phyloP scores from a whole-genome alignment of 1,284 basidiomycete genomes.

The Heterobasidion parviporum region DNA sequence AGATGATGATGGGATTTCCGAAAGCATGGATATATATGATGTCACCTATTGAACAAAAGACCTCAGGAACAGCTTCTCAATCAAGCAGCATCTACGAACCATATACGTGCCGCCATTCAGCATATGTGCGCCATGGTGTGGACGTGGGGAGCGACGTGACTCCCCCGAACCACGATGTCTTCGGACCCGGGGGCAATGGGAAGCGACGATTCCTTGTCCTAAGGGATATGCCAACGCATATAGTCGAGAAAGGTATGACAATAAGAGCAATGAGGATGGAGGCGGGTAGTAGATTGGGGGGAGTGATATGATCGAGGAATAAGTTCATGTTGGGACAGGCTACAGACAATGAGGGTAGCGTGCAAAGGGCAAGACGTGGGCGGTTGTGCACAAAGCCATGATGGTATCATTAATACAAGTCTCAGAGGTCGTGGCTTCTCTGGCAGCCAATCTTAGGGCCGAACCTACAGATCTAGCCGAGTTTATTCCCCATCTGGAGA shows the following conservation, averaged over 20 bases:
- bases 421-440: too few species aligned
- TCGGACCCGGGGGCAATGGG: background rate
- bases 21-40: slow-evolving; percentile 37
- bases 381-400: too few species aligned
- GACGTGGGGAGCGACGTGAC: background rate
- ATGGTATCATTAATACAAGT: too few species aligned
- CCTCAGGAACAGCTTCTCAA: too few species aligned
- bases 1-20: slow-evolving; percentile 37
- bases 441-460: too few species aligned
- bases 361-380: too few species aligned
- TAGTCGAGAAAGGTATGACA: background rate
- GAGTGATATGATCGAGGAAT: background rate
- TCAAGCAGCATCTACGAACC: background rate
- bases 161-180: background rate
- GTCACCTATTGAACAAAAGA: slow-evolving; percentile 26
- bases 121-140: background rate
- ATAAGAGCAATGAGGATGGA: background rate
- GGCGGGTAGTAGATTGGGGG: background rate
- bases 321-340: too few species aligned
- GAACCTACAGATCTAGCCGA: background rate
- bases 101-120: background rate
- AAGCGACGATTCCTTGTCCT: background rate
- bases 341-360: too few species aligned
- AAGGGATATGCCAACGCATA: background rate
- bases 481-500: background rate